Base-by-base conservation (phyloP, 2,329 filamentous ascomycete species). In the Ascocoryne sarcoides region DNA sequence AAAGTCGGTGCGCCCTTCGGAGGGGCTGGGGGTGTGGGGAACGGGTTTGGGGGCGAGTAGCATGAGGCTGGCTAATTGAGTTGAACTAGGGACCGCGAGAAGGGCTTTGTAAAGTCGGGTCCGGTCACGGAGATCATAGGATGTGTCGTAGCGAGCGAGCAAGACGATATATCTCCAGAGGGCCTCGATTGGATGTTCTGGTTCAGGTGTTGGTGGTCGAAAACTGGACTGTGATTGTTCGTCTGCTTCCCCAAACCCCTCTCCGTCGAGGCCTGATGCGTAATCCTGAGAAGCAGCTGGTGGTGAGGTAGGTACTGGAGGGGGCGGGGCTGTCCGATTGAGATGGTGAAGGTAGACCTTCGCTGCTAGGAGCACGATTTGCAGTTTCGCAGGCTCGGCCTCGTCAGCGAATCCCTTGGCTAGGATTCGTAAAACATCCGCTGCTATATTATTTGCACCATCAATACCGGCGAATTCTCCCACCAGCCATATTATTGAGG, bases 401-500 rank as follows among this genome's bases (percentile, higher is more conserved):
- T 98, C 92, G 46, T 80, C 78, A 1, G 79, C 70, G 57, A 96
- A 98, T 14, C 81, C 82, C 60, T 88, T 90, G 32, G 88, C 74
- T 2, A 98, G 66, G 32, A 96, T 90, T 5, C 92, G 79, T 23
- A 96, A 67, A 5, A 96, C 88, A 56, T 98, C 92, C 0, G 90
- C 81, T 0, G 92, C 92, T 46, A 98, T 90, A 54, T 93, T 94
- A 58, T 92, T 81, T 44, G 89, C 81, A 8, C 81, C 75, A 41
- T 87, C 78, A 2, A 83, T 63, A 0, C 87, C 86, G 0, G 90
- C 79, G 54, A 93, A 96, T 62, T 98, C 92, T 33, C 92, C 92
- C 0, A 96, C 89, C 1, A 98, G 76, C 92, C 92, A 98, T 52
- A 98, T 84, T 48, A 98, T 95, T 36, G 86, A 95, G 3, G 92